phyloP scores from a whole-genome alignment of 1,284 basidiomycete genomes.

The Malassezia cuniculi region DNA sequence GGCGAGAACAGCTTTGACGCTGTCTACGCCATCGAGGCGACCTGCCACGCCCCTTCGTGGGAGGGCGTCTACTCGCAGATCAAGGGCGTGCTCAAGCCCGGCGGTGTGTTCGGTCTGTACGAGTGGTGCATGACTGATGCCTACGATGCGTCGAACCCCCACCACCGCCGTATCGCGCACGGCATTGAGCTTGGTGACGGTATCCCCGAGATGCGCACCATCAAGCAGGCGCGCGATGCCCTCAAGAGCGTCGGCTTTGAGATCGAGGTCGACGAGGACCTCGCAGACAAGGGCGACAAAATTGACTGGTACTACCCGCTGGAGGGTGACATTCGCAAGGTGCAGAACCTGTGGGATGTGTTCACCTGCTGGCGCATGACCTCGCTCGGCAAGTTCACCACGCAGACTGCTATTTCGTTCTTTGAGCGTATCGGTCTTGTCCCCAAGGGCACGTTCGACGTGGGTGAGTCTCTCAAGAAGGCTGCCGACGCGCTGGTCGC shows the following conservation, averaged over 20 bases:
- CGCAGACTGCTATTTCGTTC: conserved; percentile 64
- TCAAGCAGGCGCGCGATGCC: conserved; percentile 62
- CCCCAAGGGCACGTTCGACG: conserved; percentile 84
- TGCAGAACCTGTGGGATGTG: conserved; percentile 83
- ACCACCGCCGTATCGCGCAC: conserved; percentile 84
- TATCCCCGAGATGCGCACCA: conserved; percentile 88
- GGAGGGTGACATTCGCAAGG: conserved; percentile 79
- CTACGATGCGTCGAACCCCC: conserved; percentile 74
- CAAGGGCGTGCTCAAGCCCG: conserved; percentile 86
- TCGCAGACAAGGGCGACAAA: conserved; percentile 67
- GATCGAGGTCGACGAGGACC: conserved; percentile 82
- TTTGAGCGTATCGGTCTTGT: conserved; percentile 68
- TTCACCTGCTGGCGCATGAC: conserved; percentile 68
- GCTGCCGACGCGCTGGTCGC: conserved; percentile 68
- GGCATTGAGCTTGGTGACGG: conserved; percentile 68
- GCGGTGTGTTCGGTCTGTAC: conserved; percentile 93
- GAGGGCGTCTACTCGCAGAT: conserved; percentile 93
- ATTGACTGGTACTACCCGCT: conserved; percentile 93
- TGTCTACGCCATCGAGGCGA: conserved; percentile 96
- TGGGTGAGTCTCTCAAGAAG: conserved; percentile 75
- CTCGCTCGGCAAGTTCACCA: conserved; percentile 70
- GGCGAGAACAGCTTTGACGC: conserved; percentile 90
- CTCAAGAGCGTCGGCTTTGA: conserved; percentile 74
- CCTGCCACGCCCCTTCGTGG: conserved; percentile 86
- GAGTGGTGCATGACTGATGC: conserved; percentile 97